These are phyloP conservation scores for Nitzschia putrida DNA, from an alignment of 108 stramenopile species.

Conservation along the genomic window DNA sequence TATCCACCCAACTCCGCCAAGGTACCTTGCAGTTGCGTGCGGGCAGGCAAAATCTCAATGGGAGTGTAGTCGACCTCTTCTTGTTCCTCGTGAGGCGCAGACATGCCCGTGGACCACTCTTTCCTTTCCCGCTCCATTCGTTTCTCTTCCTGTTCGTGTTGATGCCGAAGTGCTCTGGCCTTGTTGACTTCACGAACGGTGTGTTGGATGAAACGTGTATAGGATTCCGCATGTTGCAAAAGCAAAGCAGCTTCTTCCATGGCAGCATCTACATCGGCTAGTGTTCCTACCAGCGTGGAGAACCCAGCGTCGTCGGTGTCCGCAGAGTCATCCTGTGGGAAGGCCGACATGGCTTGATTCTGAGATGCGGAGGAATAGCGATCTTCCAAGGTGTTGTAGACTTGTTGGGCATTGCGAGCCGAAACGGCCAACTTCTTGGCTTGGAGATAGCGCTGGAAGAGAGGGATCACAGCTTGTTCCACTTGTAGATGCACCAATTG, in stretches of 20 bases:
- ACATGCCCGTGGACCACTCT: conserved; percentile 37
- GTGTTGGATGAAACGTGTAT: conserved; percentile 85
- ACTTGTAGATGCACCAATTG: conserved; percentile 79
- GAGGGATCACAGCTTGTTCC: conserved; percentile 61
- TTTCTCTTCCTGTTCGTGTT: conserved; percentile 53
- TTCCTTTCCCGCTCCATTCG: conserved; percentile 45
- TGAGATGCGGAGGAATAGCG: conserved; percentile 37
- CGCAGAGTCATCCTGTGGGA: not conserved
- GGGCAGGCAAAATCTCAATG: conserved; percentile 68
- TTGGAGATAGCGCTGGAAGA: conserved; percentile 54
- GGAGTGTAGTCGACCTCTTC: conserved; percentile 34
- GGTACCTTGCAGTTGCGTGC: conserved; percentile 69
- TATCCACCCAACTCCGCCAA: conserved; percentile 82
- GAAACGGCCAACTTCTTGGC: conserved; percentile 49
- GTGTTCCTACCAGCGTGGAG: conserved; percentile 56
- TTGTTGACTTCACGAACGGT: conserved; percentile 76
- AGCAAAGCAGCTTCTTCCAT: conserved; percentile 89
- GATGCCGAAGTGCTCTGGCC: conserved; percentile 59
- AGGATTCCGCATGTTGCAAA: conserved; percentile 91
- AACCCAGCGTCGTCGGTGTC: conserved; percentile 73
- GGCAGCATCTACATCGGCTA: conserved; percentile 84
- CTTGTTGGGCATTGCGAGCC: conserved; percentile 55
- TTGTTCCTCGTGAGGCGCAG: conserved; percentile 33
- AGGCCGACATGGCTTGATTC: conserved; percentile 11
- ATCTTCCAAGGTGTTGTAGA: conserved; percentile 61